Evolutionary conservation across 2,329 filamentous ascomycete genomes (phyloP), one percentile per base, ranked within the genome.

Genomic region (Septoria petroselini): DNA sequence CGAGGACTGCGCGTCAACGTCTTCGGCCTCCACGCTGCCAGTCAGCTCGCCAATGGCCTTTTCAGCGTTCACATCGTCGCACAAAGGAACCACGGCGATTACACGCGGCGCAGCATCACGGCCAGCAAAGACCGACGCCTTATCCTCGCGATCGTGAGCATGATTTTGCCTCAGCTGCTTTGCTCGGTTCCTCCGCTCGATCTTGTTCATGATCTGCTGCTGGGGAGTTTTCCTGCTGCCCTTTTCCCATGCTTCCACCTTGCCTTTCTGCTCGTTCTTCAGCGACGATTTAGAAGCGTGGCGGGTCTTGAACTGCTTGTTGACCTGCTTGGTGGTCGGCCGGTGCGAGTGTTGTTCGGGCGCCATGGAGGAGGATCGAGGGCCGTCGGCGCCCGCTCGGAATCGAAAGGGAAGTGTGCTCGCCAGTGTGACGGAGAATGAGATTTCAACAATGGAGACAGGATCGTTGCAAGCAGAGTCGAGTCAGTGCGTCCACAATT

Each of bases 161-260:
- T 97, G 96, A 60, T 83, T 77, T 55, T 86, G 75, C 63, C 91
- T 87, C 69, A 85, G 84, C 76, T 98, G 93, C 71, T 91, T 91
- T 61, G 89, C 88, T 75, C 95, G 89, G 71, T 98, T 97, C 62
- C 89, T 84, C 53, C 93, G 86, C 71, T 95, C 90, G 69, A 98
- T 81, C 73, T 97, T 98, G 52, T 90, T 95, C 88, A 96, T 91
- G 73, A 96, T 82, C 73, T 95, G 89, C 69, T 98, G 93, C 69
- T 95, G 89, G 48, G 88, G 88, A 12, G 91, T 95, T 71, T 88
- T 94, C 65, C 91, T 83, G 62, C 77, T 76, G 4, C 55, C 57
- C 39, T 40, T 48, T 66, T 95, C 87, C 63, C 81, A 74, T 48
- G 77, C 66, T 62, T 83, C 84, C 41, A 91, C 79, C 70, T 93